Evolutionary conservation across 2,329 filamentous ascomycete genomes (phyloP), one percentile per base, ranked within the genome.

Genomic region (Harringtonia lauricola): DNA sequence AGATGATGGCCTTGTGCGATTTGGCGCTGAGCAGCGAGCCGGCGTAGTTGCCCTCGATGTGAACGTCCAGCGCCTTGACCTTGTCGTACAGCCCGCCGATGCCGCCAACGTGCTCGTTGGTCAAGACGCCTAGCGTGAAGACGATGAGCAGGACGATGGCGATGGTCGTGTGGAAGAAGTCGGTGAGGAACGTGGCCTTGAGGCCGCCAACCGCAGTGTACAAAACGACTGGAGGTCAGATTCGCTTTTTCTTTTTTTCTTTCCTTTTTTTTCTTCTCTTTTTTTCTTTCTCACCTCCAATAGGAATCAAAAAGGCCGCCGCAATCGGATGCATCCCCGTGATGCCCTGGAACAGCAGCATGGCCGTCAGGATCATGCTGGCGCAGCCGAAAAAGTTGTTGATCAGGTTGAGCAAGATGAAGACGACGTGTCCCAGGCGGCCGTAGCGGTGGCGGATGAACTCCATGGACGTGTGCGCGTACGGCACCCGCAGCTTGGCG

Each of bases 331-430:
- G n/a, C n/a, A n/a, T n/a, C n/a, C n/a, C n/a, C n/a, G n/a, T n/a
- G n/a, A n/a, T n/a, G n/a, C n/a, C n/a, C n/a, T n/a, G n/a, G n/a
- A n/a, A n/a, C n/a, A n/a, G n/a, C n/a, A n/a, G n/a, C n/a, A 49
- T 55, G 21, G 67, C 58, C 26, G 64, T 64, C 2, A 66, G 54
- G 3, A 66, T 58, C 29, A 67, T 54, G 38, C 57, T 61, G 1
- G 61, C 59, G 1, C 61, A 63, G 5, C 64, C 63, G 10, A 67
- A 57, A 48, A 66, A 55, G 43, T 67, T 67, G 8, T 63, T 66
- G 3, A 59, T 57, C 19, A 59, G 55, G 0, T 58, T 62, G 43
- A 62, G 61, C 44, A 61, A 64, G 19, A 66, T 53, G 43, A 62
- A 67, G 0, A 58, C 62, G 2, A 63, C 8, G 48, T 66, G 64